A percentile compares a stretch with the other conserved stretches of the same genome.
phyloP scores from a whole-genome alignment of 129 eudicot genomes.

The sunflower (Helianthus annuus) region DNA sequence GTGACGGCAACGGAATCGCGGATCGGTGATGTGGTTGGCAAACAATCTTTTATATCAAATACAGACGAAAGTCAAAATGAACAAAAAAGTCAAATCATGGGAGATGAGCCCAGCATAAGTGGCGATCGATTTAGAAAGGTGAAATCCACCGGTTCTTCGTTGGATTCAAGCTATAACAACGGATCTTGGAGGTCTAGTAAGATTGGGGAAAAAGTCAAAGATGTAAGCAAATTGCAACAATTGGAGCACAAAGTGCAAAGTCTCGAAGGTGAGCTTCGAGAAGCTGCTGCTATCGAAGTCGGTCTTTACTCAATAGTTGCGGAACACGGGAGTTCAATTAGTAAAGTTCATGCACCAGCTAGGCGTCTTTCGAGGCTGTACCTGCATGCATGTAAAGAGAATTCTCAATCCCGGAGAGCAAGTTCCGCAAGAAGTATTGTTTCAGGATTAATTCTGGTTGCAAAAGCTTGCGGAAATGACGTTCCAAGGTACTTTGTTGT shows the following conservation, averaged over 20 bases:
- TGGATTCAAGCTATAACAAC: slow-evolving; percentile 52
- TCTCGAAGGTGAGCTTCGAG: slow-evolving; percentile 84
- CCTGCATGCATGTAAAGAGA: slow-evolving; percentile 63
- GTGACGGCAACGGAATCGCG: slow-evolving; percentile 5
- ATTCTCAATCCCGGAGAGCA: slow-evolving; percentile 55
- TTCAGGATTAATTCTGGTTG: slow-evolving; percentile 81
- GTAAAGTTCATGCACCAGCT: slow-evolving; percentile 96
- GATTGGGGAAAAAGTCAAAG: slow-evolving; percentile 38
- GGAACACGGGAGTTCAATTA: slow-evolving; percentile 89
- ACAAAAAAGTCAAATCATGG: slow-evolving; percentile 6
- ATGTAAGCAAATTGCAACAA: slow-evolving; percentile 49
- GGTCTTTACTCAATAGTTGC: slow-evolving; percentile 89
- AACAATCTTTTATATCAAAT: slow-evolving; percentile 19
- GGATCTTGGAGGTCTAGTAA: slow-evolving; percentile 42
- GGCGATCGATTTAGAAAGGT: slow-evolving; percentile 41
- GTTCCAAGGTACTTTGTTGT: slow-evolving; percentile 75
- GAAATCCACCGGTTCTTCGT: slow-evolving; percentile 57
- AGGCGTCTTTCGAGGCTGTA: slow-evolving; percentile 92
- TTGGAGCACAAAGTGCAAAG: slow-evolving; percentile 58
- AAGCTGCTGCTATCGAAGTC: slow-evolving; percentile 91
- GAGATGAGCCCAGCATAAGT: slow-evolving; percentile 20
- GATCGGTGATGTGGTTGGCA: slow-evolving; percentile 16
- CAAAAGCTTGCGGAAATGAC: slow-evolving; percentile 98
- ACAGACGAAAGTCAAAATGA: slow-evolving; percentile 29
- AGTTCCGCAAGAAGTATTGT: slow-evolving; percentile 70